A percentile compares a stretch with the other conserved stretches of the same genome.
Evolutionary conservation across 352 stramenopile genomes (phyloP).

Genomic region (Pythium myriotylum): DNA sequence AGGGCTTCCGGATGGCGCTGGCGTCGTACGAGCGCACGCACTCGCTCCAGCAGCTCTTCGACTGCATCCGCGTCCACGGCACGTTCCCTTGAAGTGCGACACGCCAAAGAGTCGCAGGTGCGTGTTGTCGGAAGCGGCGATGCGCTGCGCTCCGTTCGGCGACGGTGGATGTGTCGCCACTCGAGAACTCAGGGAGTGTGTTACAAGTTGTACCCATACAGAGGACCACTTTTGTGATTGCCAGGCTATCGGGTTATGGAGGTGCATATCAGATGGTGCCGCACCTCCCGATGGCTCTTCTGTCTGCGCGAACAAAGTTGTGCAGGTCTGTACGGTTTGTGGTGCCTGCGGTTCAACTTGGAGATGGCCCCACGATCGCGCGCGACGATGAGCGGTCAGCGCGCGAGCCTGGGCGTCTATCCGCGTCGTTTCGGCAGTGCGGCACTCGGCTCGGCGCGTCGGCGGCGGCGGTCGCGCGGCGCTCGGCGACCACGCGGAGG

Average conservation of each 20-base stretch:
- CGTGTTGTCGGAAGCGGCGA: not conserved
- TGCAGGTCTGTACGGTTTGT: slow-evolving; percentile 8
- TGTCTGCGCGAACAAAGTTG: slow-evolving; percentile 22
- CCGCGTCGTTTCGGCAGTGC: no score
- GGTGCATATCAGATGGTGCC: not conserved
- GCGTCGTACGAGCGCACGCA: slow-evolving; percentile 66
- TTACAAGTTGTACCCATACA: slow-evolving; percentile 23
- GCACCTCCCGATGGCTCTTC: not conserved
- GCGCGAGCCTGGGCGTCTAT: no score
- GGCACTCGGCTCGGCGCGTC: no score
- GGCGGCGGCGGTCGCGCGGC: no score
- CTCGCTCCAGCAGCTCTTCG: slow-evolving; percentile 69
- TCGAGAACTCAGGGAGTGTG: slow-evolving; percentile 13
- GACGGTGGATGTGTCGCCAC: not conserved
- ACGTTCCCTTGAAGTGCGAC: slow-evolving; percentile 40
- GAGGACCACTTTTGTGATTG: slow-evolving; percentile 3
- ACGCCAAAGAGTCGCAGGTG: not conserved
- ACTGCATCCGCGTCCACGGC: slow-evolving; percentile 49
- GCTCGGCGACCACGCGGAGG: no score
- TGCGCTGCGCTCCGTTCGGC: not conserved
- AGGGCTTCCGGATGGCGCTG: slow-evolving; percentile 65
- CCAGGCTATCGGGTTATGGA: slow-evolving; percentile 18
- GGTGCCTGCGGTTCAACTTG: not conserved
- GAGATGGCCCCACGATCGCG: slow-evolving; percentile 11
- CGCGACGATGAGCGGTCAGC: not conserved